Percentiles rank a stretch among this genome's conserved stretches.
Evolutionary conservation across 2,329 filamentous ascomycete genomes (phyloP).

Genomic region (Hirsutella rhossiliensis): DNA sequence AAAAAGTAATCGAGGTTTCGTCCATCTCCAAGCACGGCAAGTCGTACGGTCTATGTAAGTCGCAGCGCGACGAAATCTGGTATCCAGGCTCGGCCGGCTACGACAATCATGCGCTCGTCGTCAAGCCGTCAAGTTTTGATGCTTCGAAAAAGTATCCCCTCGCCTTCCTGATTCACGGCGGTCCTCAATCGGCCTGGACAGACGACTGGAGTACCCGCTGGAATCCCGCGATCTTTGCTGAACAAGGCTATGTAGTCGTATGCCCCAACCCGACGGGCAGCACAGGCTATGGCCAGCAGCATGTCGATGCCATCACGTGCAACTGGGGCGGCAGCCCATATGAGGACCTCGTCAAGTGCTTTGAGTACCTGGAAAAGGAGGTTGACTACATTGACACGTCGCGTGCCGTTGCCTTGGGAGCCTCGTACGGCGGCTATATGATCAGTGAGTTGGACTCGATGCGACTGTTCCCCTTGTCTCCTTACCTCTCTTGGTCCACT

Average conservation of each 20-base stretch:
- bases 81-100: slow-evolving; percentile 53
- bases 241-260: slow-evolving; percentile 77
- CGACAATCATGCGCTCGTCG: slow-evolving; percentile 54
- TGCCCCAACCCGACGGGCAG: slow-evolving; percentile 74
- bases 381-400: slow-evolving; percentile 57
- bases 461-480: neutral
- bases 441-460: slow-evolving; percentile 37
- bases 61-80: slow-evolving; percentile 58
- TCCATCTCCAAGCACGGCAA: slow-evolving; percentile 55
- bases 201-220: slow-evolving; percentile 73
- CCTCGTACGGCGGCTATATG: slow-evolving; percentile 67
- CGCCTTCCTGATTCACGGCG: slow-evolving; percentile 70
- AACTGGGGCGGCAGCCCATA: slow-evolving; percentile 85
- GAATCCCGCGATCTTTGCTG: slow-evolving; percentile 78
- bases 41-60: slow-evolving; percentile 50
- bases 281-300: slow-evolving; percentile 68
- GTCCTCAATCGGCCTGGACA: slow-evolving; percentile 65
- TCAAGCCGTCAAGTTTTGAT: slow-evolving; percentile 58
- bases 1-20: slow-evolving; percentile 34
- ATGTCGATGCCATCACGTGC: slow-evolving; percentile 63
- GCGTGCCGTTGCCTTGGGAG: slow-evolving; percentile 61
- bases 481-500: neutral
- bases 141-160: slow-evolving; percentile 63
- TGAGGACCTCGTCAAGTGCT: slow-evolving; percentile 65
- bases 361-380: slow-evolving; percentile 58